phyloP scores from a whole-genome alignment of 495 filamentous ascomycete species.

The Hypoxylon rickii region DNA sequence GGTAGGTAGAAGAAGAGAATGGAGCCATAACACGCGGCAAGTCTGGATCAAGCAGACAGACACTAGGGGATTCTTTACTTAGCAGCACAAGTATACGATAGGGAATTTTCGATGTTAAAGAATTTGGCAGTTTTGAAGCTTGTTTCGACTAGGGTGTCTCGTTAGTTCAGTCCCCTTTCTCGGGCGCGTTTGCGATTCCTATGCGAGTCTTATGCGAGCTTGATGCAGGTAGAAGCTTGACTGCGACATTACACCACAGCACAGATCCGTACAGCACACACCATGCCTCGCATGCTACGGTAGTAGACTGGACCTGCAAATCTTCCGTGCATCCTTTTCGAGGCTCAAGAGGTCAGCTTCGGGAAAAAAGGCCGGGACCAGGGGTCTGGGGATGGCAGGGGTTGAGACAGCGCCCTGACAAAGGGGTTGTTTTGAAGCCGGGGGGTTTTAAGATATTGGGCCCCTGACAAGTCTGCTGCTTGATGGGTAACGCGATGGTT shows the following conservation, averaged over 20 bases:
- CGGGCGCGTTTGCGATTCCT: background rate
- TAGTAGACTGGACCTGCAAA: slow-evolving; percentile 2
- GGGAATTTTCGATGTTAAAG: background rate
- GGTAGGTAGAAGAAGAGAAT: too few species aligned
- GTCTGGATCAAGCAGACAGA: too few species aligned
- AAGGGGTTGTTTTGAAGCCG: slow-evolving; percentile 37
- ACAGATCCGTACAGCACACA: too few species aligned
- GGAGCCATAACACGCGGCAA: slow-evolving; percentile 27
- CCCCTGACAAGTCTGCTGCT: slow-evolving; percentile 20
- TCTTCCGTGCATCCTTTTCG: slow-evolving; percentile 13
- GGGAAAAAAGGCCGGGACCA: slow-evolving; percentile 23
- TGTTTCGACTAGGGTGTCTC: slow-evolving; percentile 36
- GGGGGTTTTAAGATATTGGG: slow-evolving; percentile 7
- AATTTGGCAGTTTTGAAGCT: slow-evolving; percentile 32
- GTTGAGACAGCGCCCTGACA: slow-evolving; percentile 41
- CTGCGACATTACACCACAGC: background rate
- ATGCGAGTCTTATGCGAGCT: slow-evolving; percentile 21
- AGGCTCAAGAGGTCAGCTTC: slow-evolving; percentile 21
- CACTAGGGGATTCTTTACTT: too few species aligned
- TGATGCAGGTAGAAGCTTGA: slow-evolving; percentile 24
- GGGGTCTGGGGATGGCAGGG: slow-evolving; percentile 25
- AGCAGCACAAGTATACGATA: background rate
- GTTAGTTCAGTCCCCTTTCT: slow-evolving; percentile 5
- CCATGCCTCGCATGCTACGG: too few species aligned
- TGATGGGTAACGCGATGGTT: slow-evolving; percentile 8